A percentile compares a stretch with the other conserved stretches of the same genome.
Conservation (phyloP, 1,284 basidiomycete species). For the Vanrija humicola region DNA sequence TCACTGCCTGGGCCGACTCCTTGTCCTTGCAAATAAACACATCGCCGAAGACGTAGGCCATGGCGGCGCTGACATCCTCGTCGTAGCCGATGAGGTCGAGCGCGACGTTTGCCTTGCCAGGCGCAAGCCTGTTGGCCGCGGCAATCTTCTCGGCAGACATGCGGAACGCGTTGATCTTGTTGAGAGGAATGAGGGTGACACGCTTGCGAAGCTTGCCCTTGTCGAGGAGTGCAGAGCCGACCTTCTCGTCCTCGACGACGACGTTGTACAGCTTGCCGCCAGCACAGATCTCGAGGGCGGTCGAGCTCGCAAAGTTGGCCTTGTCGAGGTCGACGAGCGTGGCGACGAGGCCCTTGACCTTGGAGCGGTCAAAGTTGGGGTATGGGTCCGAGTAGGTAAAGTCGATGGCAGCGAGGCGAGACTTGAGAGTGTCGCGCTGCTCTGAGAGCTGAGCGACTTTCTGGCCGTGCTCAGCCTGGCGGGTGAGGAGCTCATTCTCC, state of each 20-base stretch:
- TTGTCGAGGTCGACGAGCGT: conserved; percentile 71
- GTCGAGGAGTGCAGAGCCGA: conserved; percentile 80
- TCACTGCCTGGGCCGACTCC: conserved; percentile 80
- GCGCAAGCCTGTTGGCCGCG: conserved; percentile 70
- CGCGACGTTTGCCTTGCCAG: conserved; percentile 78
- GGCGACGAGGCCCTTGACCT: conserved; percentile 92
- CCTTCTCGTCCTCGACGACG: conserved; percentile 83
- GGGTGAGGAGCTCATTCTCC: conserved; percentile 63
- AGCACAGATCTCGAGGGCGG: conserved; percentile 90
- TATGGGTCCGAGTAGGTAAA: conserved; percentile 79
- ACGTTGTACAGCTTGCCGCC: conserved; percentile 91
- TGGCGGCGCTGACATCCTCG: conserved; percentile 79
- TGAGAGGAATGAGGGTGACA: conserved; percentile 90
- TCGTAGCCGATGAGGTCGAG: conserved; percentile 82
- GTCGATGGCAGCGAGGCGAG: conserved; percentile 67
- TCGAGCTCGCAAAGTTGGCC: conserved; percentile 70
- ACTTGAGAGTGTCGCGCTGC: conserved; percentile 70
- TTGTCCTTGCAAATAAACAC: conserved; percentile 90
- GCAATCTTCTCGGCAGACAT: conserved; percentile 70
- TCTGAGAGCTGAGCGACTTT: conserved; percentile 62
- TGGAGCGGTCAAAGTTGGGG: conserved; percentile 75
- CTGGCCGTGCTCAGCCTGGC: conserved; percentile 58
- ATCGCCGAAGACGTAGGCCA: conserved; percentile 91
- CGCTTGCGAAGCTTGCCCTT: conserved; percentile 77
- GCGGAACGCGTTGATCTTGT: conserved; percentile 75